Base-by-base conservation (phyloP, 495 filamentous ascomycete genomes). In the Cenococcum geophilum region DNA sequence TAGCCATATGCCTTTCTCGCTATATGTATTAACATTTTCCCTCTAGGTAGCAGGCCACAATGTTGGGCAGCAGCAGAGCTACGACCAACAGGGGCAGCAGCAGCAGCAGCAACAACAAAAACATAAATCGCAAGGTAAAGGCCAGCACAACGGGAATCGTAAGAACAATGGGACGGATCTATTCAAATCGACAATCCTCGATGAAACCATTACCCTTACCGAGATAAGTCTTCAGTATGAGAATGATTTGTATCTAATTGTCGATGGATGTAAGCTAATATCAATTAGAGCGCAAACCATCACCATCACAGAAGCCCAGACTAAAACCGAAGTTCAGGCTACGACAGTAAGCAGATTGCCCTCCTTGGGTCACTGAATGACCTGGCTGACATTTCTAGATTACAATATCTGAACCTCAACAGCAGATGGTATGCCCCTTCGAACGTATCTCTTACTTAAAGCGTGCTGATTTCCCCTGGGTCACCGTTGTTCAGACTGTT, bases 401-500 rank as follows among this genome's bases (percentile, higher is more conserved):
- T 27, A 52, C 49, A 10, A 16, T 52, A 25, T 25, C 49, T 8
- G 49, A 52, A 52, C 22, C 23, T 27, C 20, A 52, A 16, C 49
- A 52, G 21, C 21, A 52, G 40, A 4, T 45, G 40, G 40, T 45
- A 45, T 14, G 40, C 40, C 11, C 18, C 11, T 45, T 14, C 4
- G 12, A 18, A 10, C 1, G 40, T 10, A 4, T 1, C 4, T 14
- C 18, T 45, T 32, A 2, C 27, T 14, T 14, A 45, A 4, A 4
- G 40, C 40, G 12, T 45, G 14, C 40, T 45, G 11, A 14, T 45
- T 45, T 4, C 11, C 11, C 11, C 25, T 23, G 25, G 20, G 21
- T 52, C 20, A 52, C 49, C 1, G 22, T 52, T 23, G 49, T 5
- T 52, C 49, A 49, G 45, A 49, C 45, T 20, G 45, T 49, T 22